Evolutionary conservation across 2,329 filamentous ascomycete genomes (phyloP).

Genomic region (Domatiomyces globalis): DNA sequence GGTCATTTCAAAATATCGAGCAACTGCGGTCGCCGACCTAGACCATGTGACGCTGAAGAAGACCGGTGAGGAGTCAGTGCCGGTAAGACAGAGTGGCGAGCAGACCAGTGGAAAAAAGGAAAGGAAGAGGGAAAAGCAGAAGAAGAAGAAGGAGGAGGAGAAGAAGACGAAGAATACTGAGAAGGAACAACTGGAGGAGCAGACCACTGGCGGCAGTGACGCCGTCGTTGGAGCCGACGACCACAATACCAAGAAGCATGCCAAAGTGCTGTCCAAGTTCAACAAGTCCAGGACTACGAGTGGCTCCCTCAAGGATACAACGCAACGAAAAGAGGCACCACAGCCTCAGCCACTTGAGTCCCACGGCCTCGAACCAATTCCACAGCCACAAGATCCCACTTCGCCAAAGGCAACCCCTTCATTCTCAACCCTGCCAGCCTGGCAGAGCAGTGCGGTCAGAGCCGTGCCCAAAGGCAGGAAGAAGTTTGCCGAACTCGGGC

Average conservation of each 20-base stretch:
- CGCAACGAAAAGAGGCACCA: constrained; percentile 14
- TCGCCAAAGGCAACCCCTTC: constrained; percentile 46
- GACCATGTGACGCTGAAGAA: neutral
- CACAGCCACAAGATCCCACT: constrained; percentile 48
- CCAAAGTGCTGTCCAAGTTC: constrained; percentile 20
- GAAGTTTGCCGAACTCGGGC: constrained; percentile 50
- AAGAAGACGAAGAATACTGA: constrained; percentile 12
- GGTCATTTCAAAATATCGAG: constrained; percentile 7
- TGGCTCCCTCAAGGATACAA: constrained; percentile 1
- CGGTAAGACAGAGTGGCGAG: constrained; percentile 7
- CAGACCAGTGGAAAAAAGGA: constrained; percentile 19
- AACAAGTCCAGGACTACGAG: constrained; percentile 14
- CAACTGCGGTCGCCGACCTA: constrained; percentile 3
- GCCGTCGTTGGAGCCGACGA: constrained; percentile 25
- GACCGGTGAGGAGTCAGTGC: neutral
- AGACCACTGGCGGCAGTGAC: constrained; percentile 21
- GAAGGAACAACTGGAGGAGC: constrained; percentile 9
- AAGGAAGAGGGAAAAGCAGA: constrained; percentile 18
- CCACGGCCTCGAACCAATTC: constrained; percentile 66
- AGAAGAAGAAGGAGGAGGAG: constrained; percentile 28
- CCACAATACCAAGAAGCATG: constrained; percentile 13
- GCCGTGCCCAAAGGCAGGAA: constrained; percentile 47
- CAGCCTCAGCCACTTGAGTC: constrained; percentile 14
- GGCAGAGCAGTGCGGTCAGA: constrained; percentile 49
- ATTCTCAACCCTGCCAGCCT: constrained; percentile 67